Evolutionary conservation across 371 early-diverging fungal species (phyloP).

Genomic region (Circinella minor): DNA sequence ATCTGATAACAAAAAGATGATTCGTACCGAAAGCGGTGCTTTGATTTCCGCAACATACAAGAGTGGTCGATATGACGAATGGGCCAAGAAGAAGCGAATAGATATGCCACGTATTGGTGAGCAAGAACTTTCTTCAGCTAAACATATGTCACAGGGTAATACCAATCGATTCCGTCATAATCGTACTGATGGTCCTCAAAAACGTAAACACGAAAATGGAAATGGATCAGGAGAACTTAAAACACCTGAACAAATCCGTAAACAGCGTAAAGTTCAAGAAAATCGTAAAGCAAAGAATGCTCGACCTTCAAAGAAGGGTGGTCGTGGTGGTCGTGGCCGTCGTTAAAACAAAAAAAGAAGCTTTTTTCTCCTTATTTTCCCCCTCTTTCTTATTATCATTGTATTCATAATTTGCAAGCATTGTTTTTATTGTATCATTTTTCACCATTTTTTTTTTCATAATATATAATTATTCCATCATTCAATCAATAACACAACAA

Average conservation of each 20-base stretch:
- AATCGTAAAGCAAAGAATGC: constrained; percentile 75
- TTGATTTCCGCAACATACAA: constrained; percentile 91
- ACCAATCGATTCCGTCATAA: constrained; percentile 68
- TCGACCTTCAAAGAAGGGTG: constrained; percentile 43
- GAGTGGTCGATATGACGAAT: constrained; percentile 83
- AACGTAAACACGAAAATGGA: constrained; percentile 52
- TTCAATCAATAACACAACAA: too few species aligned
- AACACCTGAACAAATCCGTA: constrained; percentile 82
- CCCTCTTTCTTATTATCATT: too few species aligned
- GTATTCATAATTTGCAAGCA: too few species aligned
- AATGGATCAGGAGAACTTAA: constrained; percentile 73
- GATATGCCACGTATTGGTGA: constrained; percentile 87
- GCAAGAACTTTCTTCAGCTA: constrained; percentile 67
- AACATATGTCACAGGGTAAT: constrained; percentile 32
- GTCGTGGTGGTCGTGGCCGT: not conserved
- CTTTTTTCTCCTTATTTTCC: too few species aligned
- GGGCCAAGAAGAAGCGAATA: constrained; percentile 88
- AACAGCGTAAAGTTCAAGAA: constrained; percentile 80
- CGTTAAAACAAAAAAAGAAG: not conserved
- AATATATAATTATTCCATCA: too few species aligned
- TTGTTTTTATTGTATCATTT: too few species aligned
- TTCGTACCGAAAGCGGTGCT: constrained; percentile 91
- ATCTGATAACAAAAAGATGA: constrained; percentile 94
- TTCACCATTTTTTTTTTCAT: too few species aligned
- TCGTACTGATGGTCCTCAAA: constrained; percentile 66